These are phyloP conservation scores for Citrus maxima DNA, from an alignment of 345 rosid species.

Conservation along the genomic window DNA sequence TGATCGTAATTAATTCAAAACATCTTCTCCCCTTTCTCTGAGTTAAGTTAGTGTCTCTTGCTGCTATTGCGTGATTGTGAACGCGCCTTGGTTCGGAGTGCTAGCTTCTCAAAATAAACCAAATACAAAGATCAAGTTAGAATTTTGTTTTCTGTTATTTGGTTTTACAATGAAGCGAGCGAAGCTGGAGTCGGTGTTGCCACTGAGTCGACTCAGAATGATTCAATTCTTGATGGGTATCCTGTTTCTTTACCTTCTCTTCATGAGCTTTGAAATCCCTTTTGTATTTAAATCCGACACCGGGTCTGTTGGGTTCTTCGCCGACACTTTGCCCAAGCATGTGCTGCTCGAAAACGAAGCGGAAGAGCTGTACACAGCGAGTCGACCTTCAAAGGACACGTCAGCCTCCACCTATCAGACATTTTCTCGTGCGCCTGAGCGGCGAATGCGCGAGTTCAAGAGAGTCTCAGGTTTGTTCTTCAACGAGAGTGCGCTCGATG, in stretches of 20 bases:
- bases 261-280: conserved; percentile 49
- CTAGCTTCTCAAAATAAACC: not conserved
- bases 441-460: conserved; percentile 29
- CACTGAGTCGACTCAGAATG: conserved; percentile 37
- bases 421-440: conserved; percentile 4
- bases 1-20: not conserved
- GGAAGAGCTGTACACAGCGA: conserved; percentile 5
- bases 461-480: conserved; percentile 48
- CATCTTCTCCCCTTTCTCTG: no score
- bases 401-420: not conserved
- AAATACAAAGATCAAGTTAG: not conserved
- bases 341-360: conserved; percentile 23
- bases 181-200: conserved; percentile 33
- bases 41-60: no score
- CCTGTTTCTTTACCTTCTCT: conserved; percentile 37
- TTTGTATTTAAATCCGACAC: conserved; percentile 37
- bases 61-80: no score
- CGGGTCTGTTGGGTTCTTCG: conserved; percentile 10
- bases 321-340: conserved; percentile 36
- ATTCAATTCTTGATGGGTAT: conserved; percentile 36
- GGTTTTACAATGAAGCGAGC: conserved; percentile 35
- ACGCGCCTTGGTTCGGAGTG: not conserved
- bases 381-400: conserved; percentile 1
- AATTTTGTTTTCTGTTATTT: not conserved
- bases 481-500: conserved; percentile 37